phyloP scores from a whole-genome alignment of 495 filamentous ascomycete species.

The Aspergillus carlsbadensis region DNA sequence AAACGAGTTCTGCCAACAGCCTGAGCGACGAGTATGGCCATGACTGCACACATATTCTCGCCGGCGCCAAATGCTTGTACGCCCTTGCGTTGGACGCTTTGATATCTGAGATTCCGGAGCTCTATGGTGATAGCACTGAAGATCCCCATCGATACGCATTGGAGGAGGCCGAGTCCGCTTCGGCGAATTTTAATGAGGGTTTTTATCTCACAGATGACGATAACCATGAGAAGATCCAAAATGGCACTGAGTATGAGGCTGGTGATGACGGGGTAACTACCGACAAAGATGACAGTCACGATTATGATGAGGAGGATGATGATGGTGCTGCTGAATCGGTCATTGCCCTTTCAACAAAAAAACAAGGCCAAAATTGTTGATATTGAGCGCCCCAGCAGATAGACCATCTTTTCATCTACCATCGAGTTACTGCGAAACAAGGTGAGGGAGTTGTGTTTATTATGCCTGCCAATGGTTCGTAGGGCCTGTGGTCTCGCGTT shows the following conservation, averaged over 20 bases:
- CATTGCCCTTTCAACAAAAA: neutral
- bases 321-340: too few species aligned
- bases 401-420: too few species aligned
- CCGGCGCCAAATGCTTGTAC: conserved; percentile 2
- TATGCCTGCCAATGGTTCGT: too few species aligned
- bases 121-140: neutral
- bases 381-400: neutral
- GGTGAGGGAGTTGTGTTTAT: too few species aligned
- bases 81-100: conserved; percentile 1
- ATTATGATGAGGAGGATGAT: neutral
- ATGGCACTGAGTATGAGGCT: neutral
- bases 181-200: too few species aligned
- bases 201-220: too few species aligned
- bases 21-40: too few species aligned
- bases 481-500: too few species aligned
- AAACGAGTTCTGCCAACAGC: neutral
- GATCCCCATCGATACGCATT: too few species aligned
- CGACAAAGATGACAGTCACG: neutral
- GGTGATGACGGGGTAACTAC: neutral
- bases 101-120: neutral
- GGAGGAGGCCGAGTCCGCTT: too few species aligned
- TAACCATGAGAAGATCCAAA: neutral
- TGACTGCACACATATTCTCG: neutral
- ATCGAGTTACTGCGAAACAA: too few species aligned
- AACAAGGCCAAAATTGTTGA: neutral